Evolutionary conservation across 352 stramenopile species (phyloP).

Genomic region (Globisporangium lucens): DNA sequence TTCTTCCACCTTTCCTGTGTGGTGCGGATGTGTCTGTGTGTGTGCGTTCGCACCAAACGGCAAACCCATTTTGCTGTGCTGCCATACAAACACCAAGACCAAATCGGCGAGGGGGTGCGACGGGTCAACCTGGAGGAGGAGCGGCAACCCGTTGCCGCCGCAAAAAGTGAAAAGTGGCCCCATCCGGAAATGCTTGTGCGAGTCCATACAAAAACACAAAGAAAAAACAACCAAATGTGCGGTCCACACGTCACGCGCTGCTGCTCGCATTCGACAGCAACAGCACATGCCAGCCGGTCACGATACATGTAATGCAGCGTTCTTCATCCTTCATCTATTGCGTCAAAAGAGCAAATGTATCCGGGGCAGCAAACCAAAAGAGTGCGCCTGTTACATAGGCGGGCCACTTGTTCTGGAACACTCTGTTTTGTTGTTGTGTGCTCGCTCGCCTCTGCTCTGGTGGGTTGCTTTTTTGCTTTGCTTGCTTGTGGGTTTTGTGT

Average conservation of each 20-base stretch:
- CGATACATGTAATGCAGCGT: no score
- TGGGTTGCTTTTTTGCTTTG: not conserved
- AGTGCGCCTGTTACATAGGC: not conserved
- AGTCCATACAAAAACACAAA: no score
- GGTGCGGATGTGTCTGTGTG: not conserved
- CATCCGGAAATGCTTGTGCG: no score
- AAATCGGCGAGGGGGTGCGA: conserved; percentile 2
- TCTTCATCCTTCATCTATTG: not conserved
- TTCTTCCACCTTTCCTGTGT: conserved; percentile 13
- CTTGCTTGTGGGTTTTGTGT: not conserved
- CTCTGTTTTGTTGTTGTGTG: conserved; percentile 6
- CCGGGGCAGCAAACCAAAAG: not conserved
- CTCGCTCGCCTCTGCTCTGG: not conserved
- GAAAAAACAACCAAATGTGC: no score
- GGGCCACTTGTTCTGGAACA: conserved; percentile 18
- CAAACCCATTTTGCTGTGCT: not conserved
- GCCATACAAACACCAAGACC: conserved; percentile 10
- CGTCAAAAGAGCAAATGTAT: not conserved
- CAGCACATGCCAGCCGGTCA: no score
- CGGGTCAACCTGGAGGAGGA: not conserved
- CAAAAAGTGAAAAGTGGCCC: no score
- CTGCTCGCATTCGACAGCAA: no score
- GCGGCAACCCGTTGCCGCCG: no score
- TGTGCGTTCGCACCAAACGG: conserved; percentile 8
- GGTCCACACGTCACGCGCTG: no score